phyloP scores from a whole-genome alignment of 148 eudicot species.

The Persicaria tinctoria region DNA sequence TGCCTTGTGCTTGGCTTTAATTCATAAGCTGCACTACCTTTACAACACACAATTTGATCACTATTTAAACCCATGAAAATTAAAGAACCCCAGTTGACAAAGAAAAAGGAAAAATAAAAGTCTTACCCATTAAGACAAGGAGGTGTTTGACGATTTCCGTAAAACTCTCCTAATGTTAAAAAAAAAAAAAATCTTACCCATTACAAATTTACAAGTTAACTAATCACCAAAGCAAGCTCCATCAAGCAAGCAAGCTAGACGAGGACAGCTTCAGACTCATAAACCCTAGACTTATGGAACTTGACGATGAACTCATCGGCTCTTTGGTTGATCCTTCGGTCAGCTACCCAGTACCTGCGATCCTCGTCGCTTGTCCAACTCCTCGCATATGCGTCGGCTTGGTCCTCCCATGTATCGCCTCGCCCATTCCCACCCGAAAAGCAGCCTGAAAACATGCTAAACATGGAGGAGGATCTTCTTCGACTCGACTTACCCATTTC shows the following conservation, averaged over 20 bases:
- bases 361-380: constrained; percentile 10
- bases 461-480: not conserved
- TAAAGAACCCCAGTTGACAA: not conserved
- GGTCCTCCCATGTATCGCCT: constrained; percentile 7
- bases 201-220: no score
- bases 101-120: no score
- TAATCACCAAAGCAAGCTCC: no score
- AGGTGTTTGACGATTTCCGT: no score
- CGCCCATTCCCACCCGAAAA: not conserved
- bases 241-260: no score
- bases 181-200: no score
- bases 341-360: not conserved
- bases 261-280: not conserved
- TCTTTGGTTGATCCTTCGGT: not conserved
- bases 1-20: no score
- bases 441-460: not conserved
- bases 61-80: not conserved
- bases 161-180: no score
- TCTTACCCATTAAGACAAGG: no score
- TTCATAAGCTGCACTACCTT: not conserved
- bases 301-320: not conserved
- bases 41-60: not conserved
- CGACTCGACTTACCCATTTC: constrained; percentile 5
- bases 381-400: not conserved
- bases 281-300: not conserved